Evolutionary conservation across 2,329 filamentous ascomycete species (phyloP), one percentile per base, ranked within the genome.

Genomic region (Diaporthe velutina): DNA sequence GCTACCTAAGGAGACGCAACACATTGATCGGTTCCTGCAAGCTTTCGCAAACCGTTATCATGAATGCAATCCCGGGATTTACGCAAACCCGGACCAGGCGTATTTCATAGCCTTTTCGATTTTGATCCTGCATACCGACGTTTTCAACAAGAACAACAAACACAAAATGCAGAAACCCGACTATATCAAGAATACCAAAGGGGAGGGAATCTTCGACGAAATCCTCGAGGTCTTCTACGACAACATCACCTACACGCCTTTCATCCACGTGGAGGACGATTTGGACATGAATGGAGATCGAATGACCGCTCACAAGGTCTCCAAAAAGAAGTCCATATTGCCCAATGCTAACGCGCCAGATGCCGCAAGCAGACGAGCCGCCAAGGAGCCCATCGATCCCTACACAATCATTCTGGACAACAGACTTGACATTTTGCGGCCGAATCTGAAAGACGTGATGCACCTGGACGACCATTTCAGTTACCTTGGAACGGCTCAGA

Each of bases 131-230:
- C 97, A 99, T 80, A 98, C 97, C 0, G 97, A 99, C 81, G 95
- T 98, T n/a, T 98, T 98, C 90, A 99, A 99, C 88, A 98, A 98
- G 85, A 99, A 98, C 86, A 98, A 98, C 86, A 98, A 98, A 85
- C 91, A 97, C 83, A 99, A 99, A 84, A 99, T 99, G 97, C 95
- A 98, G 81, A 97, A 98, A 81, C 86, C 90, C 0, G 97, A 98
- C 80, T 99, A 99, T 83, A 89, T 98, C 79, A 98, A 97, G 84
- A 98, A 98, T 82, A 97, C 96, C 0, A 92, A 92, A 30, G 95
- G 94, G 4, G 96, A 98, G 82, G 95, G 95, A 19, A 94, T 98
- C n/a, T 94, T 94, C 70, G 94, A 97, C 78, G 96, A 98, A 78
- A 94, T 98, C 55, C 87, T 98, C 19, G 95, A 95, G 80, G 98